phyloP scores from a whole-genome alignment of 2,329 filamentous ascomycete species.

The Cadophora gregata region DNA sequence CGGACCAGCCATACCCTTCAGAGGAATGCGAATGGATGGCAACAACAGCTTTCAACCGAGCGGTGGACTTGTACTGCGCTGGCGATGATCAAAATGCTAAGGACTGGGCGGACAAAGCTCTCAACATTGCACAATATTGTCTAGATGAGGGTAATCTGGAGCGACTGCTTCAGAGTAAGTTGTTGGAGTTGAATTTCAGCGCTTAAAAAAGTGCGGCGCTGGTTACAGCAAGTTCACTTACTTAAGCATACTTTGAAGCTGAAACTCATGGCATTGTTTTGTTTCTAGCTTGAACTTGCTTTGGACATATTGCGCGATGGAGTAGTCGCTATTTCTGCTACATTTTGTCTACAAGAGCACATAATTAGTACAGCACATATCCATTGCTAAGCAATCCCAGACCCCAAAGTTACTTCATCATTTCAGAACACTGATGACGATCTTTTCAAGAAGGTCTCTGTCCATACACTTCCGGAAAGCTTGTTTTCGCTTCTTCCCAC shows the following conservation, averaged over 20 bases:
- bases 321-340: not conserved
- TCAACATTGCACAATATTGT: slow-evolving; percentile 43
- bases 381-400: not conserved
- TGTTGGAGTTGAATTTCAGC: slow-evolving; percentile 39
- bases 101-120: slow-evolving; percentile 45
- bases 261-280: not conserved
- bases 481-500: slow-evolving; percentile 6
- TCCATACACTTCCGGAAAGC: slow-evolving; percentile 12
- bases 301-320: not conserved
- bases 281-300: slow-evolving; percentile 4
- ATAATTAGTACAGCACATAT: not conserved
- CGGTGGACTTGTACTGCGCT: slow-evolving; percentile 66
- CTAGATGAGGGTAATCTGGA: slow-evolving; percentile 41
- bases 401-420: not conserved
- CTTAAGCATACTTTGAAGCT: not conserved
- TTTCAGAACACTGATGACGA: slow-evolving; percentile 20
- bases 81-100: slow-evolving; percentile 61
- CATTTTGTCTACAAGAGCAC: not conserved
- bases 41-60: slow-evolving; percentile 71
- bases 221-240: not conserved
- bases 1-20: slow-evolving; percentile 60
- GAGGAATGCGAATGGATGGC: slow-evolving; percentile 81
- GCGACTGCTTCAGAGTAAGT: slow-evolving; percentile 39
- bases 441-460: slow-evolving; percentile 16
- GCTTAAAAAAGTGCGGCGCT: not conserved